Conservation (phyloP, 1,139 yeast genomes). For the Diutina ranongensis region DNA sequence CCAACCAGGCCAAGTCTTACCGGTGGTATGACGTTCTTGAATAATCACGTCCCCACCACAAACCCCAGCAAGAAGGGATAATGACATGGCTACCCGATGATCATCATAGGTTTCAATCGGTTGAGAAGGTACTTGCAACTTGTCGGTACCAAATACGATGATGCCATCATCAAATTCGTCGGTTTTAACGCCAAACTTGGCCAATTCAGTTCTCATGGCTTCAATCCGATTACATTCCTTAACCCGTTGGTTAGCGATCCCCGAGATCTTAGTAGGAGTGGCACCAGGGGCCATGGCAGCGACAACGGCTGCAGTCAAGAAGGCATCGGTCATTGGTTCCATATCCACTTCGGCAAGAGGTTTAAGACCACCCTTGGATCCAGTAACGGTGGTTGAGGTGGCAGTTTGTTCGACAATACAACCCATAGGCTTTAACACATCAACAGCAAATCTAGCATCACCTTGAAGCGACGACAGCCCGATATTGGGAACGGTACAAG, state of each 20-base stretch:
- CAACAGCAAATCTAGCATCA: conserved; percentile 93
- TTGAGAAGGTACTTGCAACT: conserved; percentile 38
- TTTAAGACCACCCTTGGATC: conserved; percentile 67
- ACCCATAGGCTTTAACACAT: conserved; percentile 91
- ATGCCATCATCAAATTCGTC: conserved; percentile 88
- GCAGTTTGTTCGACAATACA: conserved; percentile 76
- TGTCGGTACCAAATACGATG: conserved; percentile 57
- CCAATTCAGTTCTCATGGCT: conserved; percentile 85
- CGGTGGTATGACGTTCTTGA: conserved; percentile 84
- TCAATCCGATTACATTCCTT: conserved; percentile 94
- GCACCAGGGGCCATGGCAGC: conserved; percentile 71
- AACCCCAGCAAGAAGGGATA: conserved; percentile 68
- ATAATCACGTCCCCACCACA: conserved; percentile 43
- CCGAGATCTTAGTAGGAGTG: conserved; percentile 65
- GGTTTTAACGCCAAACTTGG: conserved; percentile 81
- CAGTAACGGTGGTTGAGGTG: conserved; percentile 82
- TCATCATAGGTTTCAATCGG: conserved; percentile 83
- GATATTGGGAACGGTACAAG: conserved; percentile 88
- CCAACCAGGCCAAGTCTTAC: conserved; percentile 99
- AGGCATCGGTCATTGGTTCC: conserved; percentile 99
- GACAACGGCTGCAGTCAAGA: conserved; percentile 89
- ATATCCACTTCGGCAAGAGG: conserved; percentile 76
- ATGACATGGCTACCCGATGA: conserved; percentile 97
- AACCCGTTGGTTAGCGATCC: conserved; percentile 96
- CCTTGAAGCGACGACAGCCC: conserved; percentile 92